phyloP scores from a whole-genome alignment of 2,329 filamentous ascomycete species.

The Paraphaeosphaeria minitans region DNA sequence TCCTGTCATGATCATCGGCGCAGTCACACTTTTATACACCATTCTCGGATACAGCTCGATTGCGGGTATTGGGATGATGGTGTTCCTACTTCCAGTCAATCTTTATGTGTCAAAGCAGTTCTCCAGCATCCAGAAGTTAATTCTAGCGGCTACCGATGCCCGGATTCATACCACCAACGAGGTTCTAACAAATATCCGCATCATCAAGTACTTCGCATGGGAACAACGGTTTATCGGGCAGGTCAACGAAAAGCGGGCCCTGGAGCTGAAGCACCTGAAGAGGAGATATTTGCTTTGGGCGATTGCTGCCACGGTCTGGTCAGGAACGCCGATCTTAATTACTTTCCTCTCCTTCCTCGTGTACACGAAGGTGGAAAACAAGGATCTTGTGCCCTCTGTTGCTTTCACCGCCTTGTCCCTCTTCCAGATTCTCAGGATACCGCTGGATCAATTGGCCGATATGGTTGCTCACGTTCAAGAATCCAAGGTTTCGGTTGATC shows the following conservation, averaged over 20 bases:
- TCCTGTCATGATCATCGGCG: slow-evolving; percentile 83
- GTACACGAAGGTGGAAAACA: slow-evolving; percentile 88
- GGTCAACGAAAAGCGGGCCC: slow-evolving; percentile 84
- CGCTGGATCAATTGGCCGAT: slow-evolving; percentile 92
- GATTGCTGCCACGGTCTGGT: slow-evolving; percentile 91
- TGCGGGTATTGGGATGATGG: slow-evolving; percentile 89
- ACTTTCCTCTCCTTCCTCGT: slow-evolving; percentile 95
- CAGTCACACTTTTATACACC: slow-evolving; percentile 80
- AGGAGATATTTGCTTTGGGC: slow-evolving; percentile 91
- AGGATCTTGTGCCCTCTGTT: slow-evolving; percentile 86
- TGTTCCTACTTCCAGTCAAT: slow-evolving; percentile 86
- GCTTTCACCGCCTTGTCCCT: slow-evolving; percentile 96
- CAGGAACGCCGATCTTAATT: slow-evolving; percentile 91
- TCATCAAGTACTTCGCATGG: slow-evolving; percentile 99
- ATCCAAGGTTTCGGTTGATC: slow-evolving; percentile 93
- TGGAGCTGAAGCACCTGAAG: slow-evolving; percentile 78
- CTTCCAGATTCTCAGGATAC: slow-evolving; percentile 90
- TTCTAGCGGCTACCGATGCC: slow-evolving; percentile 91
- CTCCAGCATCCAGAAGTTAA: slow-evolving; percentile 82
- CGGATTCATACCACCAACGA: slow-evolving; percentile 97
- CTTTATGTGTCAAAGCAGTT: slow-evolving; percentile 87
- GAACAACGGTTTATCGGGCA: slow-evolving; percentile 86
- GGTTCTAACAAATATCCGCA: slow-evolving; percentile 90
- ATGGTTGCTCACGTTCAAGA: slow-evolving; percentile 99
- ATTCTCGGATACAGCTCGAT: slow-evolving; percentile 94